A percentile compares a stretch with the other conserved stretches of the same genome.
Evolutionary conservation across 73 alveolate genomes (phyloP).

Genomic region (Symbiodinium natans): DNA sequence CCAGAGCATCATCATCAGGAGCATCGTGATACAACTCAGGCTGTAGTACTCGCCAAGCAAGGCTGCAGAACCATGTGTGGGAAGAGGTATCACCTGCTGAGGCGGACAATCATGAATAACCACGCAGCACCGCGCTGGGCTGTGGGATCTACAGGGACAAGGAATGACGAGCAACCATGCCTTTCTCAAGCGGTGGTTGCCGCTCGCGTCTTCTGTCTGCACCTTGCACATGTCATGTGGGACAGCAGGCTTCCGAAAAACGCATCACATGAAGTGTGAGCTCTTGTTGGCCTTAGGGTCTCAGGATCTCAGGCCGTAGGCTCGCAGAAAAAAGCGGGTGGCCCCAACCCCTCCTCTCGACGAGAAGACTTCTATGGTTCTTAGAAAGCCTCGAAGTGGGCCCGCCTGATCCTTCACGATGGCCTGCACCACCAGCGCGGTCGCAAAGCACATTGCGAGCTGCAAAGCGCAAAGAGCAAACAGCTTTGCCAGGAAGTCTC

Average conservation of each 20-base stretch:
- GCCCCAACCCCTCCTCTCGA: too few relatives aligned
- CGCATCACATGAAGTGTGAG: too few relatives aligned
- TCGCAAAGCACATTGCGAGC: background rate
- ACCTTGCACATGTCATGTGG: background rate
- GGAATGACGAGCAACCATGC: background rate
- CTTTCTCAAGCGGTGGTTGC: background rate
- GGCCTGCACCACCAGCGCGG: background rate
- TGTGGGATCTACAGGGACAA: too few relatives aligned
- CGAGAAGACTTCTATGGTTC: too few relatives aligned
- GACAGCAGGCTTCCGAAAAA: too few relatives aligned
- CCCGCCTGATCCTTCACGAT: background rate
- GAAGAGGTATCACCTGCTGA: background rate
- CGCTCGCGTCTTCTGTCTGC: background rate
- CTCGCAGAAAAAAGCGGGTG: too few relatives aligned
- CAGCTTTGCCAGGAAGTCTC: background rate
- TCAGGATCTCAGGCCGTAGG: too few relatives aligned
- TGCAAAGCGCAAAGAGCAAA: slow-evolving; percentile 6
- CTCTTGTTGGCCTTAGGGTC: too few relatives aligned
- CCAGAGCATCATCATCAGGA: background rate
- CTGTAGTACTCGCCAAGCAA: background rate
- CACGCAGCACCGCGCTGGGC: too few relatives aligned
- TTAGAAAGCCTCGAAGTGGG: too few relatives aligned
- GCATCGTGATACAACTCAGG: background rate
- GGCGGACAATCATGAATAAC: too few relatives aligned
- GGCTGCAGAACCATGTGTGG: background rate